phyloP scores from a whole-genome alignment of 2,329 filamentous ascomycete genomes.

The Clarireedia hainanense region DNA sequence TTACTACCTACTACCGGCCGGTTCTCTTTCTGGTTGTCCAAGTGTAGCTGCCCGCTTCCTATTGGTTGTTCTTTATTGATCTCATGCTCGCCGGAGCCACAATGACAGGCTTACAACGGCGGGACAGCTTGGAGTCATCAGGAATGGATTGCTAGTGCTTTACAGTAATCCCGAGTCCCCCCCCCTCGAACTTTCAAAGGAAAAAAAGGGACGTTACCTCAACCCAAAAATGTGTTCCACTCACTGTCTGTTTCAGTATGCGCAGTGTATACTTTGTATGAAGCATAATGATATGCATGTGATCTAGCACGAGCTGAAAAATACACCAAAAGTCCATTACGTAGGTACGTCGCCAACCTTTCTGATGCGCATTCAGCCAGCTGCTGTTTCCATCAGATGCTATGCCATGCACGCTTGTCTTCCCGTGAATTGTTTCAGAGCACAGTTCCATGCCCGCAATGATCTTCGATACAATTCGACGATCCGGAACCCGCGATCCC shows the following conservation, averaged over 20 bases:
- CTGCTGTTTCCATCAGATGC: neutral
- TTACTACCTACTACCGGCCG: too few species aligned
- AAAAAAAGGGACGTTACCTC: neutral
- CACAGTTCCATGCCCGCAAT: neutral
- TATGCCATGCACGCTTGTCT: neutral
- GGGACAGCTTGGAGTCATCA: neutral
- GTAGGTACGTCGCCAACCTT: neutral
- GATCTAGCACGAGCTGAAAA: neutral
- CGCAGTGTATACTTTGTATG: neutral
- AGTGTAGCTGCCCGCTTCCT: neutral
- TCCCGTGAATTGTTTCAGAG: slow-evolving; percentile 7
- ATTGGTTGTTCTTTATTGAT: neutral
- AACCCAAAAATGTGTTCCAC: neutral
- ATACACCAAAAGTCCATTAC: neutral
- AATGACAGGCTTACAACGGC: neutral
- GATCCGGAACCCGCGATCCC: neutral
- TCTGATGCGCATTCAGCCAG: neutral
- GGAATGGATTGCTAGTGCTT: neutral
- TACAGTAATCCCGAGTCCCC: neutral
- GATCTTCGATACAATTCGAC: slow-evolving; percentile 5
- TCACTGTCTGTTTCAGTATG: neutral
- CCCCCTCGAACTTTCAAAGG: neutral
- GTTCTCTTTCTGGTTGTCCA: too few species aligned
- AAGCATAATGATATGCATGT: neutral
- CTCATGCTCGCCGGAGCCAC: neutral